Percentiles rank a stretch among this genome's conserved stretches.
These are phyloP conservation scores for Podaxis sp. DNA, from an alignment of 768 basidiomycete species.

Conservation along the genomic window DNA sequence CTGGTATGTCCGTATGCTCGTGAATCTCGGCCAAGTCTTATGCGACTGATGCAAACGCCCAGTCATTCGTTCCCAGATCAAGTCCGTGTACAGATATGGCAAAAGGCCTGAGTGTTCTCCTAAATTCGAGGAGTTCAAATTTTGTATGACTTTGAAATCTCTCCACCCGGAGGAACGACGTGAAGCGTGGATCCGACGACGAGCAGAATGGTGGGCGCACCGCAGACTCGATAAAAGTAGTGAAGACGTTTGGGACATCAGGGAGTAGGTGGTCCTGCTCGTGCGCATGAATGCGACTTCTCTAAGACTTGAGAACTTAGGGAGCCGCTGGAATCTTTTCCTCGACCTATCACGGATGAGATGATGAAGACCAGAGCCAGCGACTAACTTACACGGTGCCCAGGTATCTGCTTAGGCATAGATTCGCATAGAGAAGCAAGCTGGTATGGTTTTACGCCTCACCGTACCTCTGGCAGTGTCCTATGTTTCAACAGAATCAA, in stretches of 20 bases:
- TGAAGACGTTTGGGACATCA: conserved; percentile 92
- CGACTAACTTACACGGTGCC: conserved; percentile 5
- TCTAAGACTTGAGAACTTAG: conserved; percentile 28
- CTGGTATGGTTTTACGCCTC: background rate
- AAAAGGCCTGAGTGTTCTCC: conserved; percentile 65
- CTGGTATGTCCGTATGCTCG: conserved; percentile 40
- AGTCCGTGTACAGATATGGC: conserved; percentile 86
- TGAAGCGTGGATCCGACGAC: conserved; percentile 79
- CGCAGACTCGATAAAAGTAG: conserved; percentile 77
- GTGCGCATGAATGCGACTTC: conserved; percentile 1
- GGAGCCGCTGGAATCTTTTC: conserved; percentile 52
- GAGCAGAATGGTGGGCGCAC: conserved; percentile 95
- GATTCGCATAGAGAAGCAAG: background rate
- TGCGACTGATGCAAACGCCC: background rate
- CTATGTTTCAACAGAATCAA: too few species aligned
- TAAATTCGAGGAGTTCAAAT: conserved; percentile 93
- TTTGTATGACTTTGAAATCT: conserved; percentile 83
- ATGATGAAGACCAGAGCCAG: conserved; percentile 17
- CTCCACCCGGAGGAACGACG: conserved; percentile 75
- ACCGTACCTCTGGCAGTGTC: too few species aligned
- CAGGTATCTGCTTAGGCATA: background rate
- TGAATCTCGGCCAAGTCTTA: conserved; percentile 5
- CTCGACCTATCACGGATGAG: conserved; percentile 34
- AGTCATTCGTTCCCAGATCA: conserved; percentile 82
- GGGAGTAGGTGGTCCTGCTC: conserved; percentile 56